Conservation (phyloP, 2,329 filamentous ascomycete genomes). For the Trichoderma polysporum region DNA sequence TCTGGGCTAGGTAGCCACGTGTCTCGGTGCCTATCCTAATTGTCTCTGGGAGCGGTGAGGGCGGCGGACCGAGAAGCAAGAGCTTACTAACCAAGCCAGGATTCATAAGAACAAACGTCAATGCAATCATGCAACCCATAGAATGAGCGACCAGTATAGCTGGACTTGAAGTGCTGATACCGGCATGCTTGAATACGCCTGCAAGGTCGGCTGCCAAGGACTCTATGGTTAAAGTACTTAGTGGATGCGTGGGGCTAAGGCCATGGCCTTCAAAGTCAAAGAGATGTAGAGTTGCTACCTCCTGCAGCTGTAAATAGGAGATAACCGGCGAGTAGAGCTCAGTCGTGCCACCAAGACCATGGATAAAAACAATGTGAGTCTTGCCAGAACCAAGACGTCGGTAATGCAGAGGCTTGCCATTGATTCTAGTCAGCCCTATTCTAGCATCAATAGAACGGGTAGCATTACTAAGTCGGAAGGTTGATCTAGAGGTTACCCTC, state of each 20-base stretch:
- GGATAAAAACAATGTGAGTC: background rate
- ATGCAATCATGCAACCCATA: background rate
- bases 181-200: background rate
- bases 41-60: background rate
- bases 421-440: background rate
- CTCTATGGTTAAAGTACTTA: background rate
- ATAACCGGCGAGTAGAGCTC: background rate
- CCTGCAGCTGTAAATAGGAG: background rate
- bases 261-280: constrained; percentile 13
- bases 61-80: background rate
- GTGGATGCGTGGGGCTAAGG: background rate
- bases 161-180: background rate
- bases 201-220: background rate
- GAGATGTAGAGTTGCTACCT: background rate
- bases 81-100: background rate
- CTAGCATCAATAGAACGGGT: background rate
- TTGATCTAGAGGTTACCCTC: background rate
- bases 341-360: background rate
- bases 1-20: background rate
- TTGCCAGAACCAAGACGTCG: background rate
- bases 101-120: background rate
- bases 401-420: background rate
- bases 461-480: background rate
- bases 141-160: background rate
- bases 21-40: background rate